Evolutionary conservation across 345 rosid genomes (phyloP).

Genomic region (Brassica cretica): DNA sequence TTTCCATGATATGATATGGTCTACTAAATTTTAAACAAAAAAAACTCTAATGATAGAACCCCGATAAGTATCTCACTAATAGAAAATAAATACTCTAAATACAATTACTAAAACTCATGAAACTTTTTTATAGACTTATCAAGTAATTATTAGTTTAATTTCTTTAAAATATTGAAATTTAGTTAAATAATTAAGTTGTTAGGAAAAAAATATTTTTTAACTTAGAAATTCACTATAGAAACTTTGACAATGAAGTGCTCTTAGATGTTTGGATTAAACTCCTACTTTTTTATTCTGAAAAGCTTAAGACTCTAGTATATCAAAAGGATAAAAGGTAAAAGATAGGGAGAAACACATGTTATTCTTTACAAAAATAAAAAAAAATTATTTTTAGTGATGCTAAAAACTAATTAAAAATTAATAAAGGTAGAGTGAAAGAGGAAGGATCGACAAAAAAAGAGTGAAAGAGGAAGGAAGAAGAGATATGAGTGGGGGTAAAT

Average conservation of each 20-base stretch:
- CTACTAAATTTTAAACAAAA: too few species aligned
- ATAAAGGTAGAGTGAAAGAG: constrained; percentile 10
- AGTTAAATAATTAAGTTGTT: not conserved
- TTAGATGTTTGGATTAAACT: constrained; percentile 14
- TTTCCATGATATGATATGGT: too few species aligned
- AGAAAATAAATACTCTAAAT: too few species aligned
- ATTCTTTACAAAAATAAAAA: not conserved
- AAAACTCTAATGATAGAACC: too few species aligned
- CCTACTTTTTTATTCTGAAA: not conserved
- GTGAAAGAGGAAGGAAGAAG: constrained; percentile 30
- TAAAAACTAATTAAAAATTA: not conserved
- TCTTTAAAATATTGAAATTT: too few species aligned
- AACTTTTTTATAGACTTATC: not conserved
- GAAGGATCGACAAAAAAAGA: constrained; percentile 16
- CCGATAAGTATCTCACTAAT: too few species aligned
- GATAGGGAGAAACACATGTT: not conserved
- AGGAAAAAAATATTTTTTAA: too few species aligned
- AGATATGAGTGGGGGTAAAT: constrained; percentile 25
- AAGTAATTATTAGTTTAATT: not conserved
- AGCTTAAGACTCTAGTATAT: not conserved
- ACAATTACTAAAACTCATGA: not conserved
- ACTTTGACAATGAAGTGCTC: not conserved
- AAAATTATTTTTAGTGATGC: not conserved
- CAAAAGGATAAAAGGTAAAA: not conserved
- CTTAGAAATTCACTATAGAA: not conserved